Base-by-base conservation (phyloP, 1,284 basidiomycete species). In the Ceratobasidium sp. region DNA sequence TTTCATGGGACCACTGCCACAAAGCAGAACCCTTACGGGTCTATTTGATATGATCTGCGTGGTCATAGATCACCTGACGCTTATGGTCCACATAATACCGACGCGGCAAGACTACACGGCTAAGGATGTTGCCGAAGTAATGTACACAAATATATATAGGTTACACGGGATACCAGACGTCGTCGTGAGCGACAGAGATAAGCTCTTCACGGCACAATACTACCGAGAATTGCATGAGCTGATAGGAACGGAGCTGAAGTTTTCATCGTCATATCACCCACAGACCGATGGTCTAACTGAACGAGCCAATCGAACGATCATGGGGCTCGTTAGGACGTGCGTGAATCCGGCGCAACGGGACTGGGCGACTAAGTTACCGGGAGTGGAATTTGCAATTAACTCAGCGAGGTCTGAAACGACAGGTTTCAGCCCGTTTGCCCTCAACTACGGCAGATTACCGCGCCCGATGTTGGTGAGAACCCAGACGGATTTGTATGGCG, bases 1-100 rank as follows among this genome's bases (percentile, higher is more conserved):
- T 70, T 83, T 83, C 59, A 79, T 83, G 7, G 81, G 82, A 0
- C 82, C 81, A 0, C 67, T 84, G 13, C 82, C 79, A 1, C 5
- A 23, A 49, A 7, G 6, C 2, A 21, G 54, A 35, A 57, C 77
- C 32, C 67, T 78, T 16, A 28, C 80, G 54, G 78, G 79, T 3
- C 57, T 75, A 6, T 82, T 76, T 67, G 80, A 83, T 69, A 73
- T 76, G 55, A 76, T 78, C n/a, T 78, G 79, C 0, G 80, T 83
- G 0, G 73, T 84, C 0, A 81, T 83, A 9, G 77, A 81, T 75
- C 78, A 80, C 4, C 74, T 84, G 1, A 81, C 81, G 1, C 77
- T 75, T 0, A 73, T 76, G 67, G 58, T 71, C 0, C 73, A 78
- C 18, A 18, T 78, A 5, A 43, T 78, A 5, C 61, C 44, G 2